Base-by-base conservation (phyloP, 2,329 filamentous ascomycete species). In the Claviceps sorghi region DNA sequence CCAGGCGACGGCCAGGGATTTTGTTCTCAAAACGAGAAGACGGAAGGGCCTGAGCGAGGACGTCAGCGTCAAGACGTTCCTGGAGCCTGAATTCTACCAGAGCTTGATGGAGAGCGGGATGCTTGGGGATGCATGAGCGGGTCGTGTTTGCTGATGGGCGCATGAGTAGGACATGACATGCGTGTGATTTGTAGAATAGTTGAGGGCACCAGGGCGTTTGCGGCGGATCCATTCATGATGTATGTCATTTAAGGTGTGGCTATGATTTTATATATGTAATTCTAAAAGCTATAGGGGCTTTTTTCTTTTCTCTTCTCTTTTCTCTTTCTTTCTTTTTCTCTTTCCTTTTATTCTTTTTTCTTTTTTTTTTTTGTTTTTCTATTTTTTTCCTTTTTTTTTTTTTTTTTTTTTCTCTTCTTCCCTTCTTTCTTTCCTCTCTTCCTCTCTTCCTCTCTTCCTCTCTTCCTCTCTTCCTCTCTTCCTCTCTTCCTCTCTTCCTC, bases 1-100 rank as follows among this genome's bases (percentile, higher is more conserved):
- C 50, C 88, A 94, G 72, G 89, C 87, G 22, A 94, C 90, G 48
- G 93, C 93, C 1, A 78, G 93, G 56, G 93, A 98, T 67, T 97
- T 98, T 68, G 90, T 97, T 51, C 78, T 97, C 56, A 98, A 98
- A 79, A 98, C 93, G 10, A 79, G 93, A 59, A 75, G 89, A 62
- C 80, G 93, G 59, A 98, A 98, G 77, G 93, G 93, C 1, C 69
- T 98, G 56, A 91, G 88, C 56, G 93, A 97, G 73, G 93, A 97
- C 67, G 88, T 97, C 42, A 91, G 86, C 32, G 89, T 97, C 52
- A 89, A 88, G 67, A 96, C 95, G 65, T 98, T 97, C 70, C 72
- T 98, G 58, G 93, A 98, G 72, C 88, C 89, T 1, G 93, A 97
- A 67, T 81, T 97, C 56, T 95, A 94, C 72, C 82, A 84, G 66